Conservation (phyloP, 179 eudicot species). For the Sideroxylon spinosum region DNA sequence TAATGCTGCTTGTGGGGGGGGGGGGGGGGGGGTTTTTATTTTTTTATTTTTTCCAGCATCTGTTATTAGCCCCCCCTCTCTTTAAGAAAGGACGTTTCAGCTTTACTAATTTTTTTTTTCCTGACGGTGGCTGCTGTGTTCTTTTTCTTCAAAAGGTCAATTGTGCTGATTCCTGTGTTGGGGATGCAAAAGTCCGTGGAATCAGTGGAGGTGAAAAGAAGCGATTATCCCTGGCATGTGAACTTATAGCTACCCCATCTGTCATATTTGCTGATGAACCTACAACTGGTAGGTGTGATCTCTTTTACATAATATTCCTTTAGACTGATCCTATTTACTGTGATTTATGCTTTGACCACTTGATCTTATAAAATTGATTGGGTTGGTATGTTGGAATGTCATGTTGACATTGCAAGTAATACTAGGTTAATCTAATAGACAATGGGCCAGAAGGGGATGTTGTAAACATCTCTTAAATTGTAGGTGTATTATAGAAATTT, state of each 20-base stretch:
- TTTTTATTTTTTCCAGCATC: neutral
- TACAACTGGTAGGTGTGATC: constrained; percentile 65
- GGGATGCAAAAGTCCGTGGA: constrained; percentile 98
- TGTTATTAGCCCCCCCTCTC: neutral
- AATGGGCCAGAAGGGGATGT: neutral
- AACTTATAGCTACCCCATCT: constrained; percentile 94
- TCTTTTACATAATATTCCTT: constrained; percentile 14
- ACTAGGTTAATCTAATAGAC: neutral
- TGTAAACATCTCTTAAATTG: neutral
- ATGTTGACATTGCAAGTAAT: neutral
- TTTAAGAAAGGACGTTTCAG: neutral
- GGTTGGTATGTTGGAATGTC: neutral
- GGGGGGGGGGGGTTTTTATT: too few relatives aligned
- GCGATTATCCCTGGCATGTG: constrained; percentile 89
- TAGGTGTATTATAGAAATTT: neutral
- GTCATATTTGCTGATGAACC: constrained; percentile 99
- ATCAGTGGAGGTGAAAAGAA: constrained; percentile 99
- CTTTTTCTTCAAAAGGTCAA: constrained; percentile 59
- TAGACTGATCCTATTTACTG: neutral
- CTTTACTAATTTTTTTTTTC: neutral
- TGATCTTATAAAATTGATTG: neutral
- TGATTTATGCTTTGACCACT: neutral
- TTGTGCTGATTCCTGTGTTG: constrained; percentile 93
- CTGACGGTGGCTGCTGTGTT: constrained; percentile 13
- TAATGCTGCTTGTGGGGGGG: neutral